Evolutionary conservation across 495 filamentous ascomycete genomes (phyloP).

Genomic region (Niebla homalea): DNA sequence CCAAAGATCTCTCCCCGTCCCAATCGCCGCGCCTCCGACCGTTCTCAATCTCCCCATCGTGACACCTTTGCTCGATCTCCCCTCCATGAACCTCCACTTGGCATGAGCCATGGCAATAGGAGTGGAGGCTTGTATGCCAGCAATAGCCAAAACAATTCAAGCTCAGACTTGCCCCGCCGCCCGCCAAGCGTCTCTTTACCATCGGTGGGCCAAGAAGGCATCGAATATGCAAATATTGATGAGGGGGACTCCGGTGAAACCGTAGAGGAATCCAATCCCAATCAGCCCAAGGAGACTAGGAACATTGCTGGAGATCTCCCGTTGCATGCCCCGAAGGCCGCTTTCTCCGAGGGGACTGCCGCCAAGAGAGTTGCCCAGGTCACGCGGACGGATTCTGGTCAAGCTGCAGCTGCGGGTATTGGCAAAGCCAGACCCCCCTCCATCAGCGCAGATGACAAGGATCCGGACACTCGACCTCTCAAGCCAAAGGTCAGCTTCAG

Average conservation of each 20-base stretch:
- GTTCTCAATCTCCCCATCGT: conserved; percentile 63
- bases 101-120: conserved; percentile 31
- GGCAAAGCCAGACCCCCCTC: conserved; percentile 45
- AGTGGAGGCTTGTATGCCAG: conserved; percentile 22
- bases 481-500: conserved; percentile 34
- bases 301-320: conserved; percentile 70
- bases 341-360: conserved; percentile 60
- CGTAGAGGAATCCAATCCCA: conserved; percentile 30
- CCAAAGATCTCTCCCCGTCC: conserved; percentile 61
- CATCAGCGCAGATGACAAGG: conserved; percentile 44
- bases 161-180: conserved; percentile 38
- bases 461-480: conserved; percentile 37
- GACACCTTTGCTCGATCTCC: conserved; percentile 76
- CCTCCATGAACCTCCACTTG: conserved; percentile 52
- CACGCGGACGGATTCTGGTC: conserved; percentile 76
- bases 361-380: conserved; percentile 68
- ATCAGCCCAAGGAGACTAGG: conserved; percentile 51
- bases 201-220: conserved; percentile 77
- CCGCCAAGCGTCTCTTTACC: conserved; percentile 71
- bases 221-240: conserved; percentile 62
- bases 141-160: conserved; percentile 33
- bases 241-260: conserved; percentile 19
- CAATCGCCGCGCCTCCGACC: conserved; percentile 47
- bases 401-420: conserved; percentile 70
- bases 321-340: conserved; percentile 83